Percentiles rank a stretch among this genome's conserved stretches.
Evolutionary conservation across 2,329 filamentous ascomycete species (phyloP).

Genomic region (Cephalotrichum gorgonifer): DNA sequence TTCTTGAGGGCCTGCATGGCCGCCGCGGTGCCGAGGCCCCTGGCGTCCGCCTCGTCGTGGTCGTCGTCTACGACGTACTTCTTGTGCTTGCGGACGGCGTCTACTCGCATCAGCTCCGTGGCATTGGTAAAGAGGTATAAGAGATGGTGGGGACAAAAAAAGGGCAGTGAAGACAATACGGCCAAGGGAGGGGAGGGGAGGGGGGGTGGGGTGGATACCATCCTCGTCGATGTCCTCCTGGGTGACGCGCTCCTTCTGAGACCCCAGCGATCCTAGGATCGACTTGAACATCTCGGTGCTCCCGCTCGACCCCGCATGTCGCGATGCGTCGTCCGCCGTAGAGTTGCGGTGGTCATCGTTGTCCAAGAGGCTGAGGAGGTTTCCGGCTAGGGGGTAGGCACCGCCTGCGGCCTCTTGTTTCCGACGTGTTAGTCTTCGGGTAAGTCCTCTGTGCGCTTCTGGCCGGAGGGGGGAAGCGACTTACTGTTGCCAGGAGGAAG

Average conservation of each 20-base stretch:
- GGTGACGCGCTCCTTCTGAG: constrained; percentile 38
- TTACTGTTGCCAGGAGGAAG: constrained; percentile 1
- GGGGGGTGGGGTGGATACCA: constrained; percentile 21
- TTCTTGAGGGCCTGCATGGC: constrained; percentile 75
- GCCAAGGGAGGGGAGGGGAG: background rate
- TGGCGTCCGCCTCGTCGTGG: constrained; percentile 33
- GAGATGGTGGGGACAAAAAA: background rate
- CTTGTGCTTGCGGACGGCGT: constrained; percentile 66
- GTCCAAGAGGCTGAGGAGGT: constrained; percentile 14
- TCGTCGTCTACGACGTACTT: constrained; percentile 53
- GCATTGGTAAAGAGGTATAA: no score
- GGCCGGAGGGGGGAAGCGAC: background rate
- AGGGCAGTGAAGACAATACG: background rate
- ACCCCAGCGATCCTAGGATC: constrained; percentile 34
- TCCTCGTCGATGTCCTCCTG: constrained; percentile 39
- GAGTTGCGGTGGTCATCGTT: constrained; percentile 37
- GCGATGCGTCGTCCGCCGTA: constrained; percentile 36
- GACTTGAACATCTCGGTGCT: constrained; percentile 36
- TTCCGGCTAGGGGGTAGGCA: constrained; percentile 7
- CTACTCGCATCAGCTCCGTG: constrained; percentile 26
- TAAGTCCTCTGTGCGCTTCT: background rate
- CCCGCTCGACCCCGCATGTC: constrained; percentile 34
- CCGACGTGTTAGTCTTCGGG: background rate
- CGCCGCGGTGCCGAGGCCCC: constrained; percentile 58
- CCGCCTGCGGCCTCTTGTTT: constrained; percentile 3